Evolutionary conservation across 306 rosid species (phyloP).

Genomic region (Casuarina equisetifolia): DNA sequence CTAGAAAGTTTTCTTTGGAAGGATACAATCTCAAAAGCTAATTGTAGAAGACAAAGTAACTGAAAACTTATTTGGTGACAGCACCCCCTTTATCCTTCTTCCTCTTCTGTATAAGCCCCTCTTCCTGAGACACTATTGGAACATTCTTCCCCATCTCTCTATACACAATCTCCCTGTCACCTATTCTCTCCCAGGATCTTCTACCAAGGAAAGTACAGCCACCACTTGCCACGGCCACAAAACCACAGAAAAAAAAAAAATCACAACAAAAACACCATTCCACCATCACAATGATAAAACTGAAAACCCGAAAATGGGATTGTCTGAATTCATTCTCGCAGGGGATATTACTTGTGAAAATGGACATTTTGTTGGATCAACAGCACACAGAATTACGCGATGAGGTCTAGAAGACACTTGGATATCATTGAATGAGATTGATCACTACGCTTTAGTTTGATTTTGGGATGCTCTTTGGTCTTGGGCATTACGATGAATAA

Average conservation of each 20-base stretch:
- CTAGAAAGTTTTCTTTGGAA: too few species aligned
- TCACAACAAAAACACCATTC: too few species aligned
- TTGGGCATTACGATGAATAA: neutral
- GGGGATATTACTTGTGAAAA: neutral
- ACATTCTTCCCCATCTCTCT: neutral
- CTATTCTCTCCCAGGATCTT: too few species aligned
- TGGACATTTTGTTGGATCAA: neutral
- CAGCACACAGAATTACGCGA: neutral
- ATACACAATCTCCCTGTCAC: too few species aligned
- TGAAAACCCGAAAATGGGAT: neutral
- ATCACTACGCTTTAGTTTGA: neutral
- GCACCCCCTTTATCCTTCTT: neutral
- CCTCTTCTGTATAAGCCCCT: neutral
- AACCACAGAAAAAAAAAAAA: too few species aligned
- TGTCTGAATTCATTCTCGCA: neutral
- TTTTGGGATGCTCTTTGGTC: neutral
- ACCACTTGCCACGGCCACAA: too few species aligned
- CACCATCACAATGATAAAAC: neutral
- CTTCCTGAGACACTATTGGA: neutral
- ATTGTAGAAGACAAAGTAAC: too few species aligned
- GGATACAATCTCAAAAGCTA: too few species aligned
- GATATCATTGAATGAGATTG: neutral
- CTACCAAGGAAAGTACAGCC: too few species aligned
- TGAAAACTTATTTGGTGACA: neutral
- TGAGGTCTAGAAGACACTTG: neutral